phyloP scores from a whole-genome alignment of 2,329 filamentous ascomycete genomes.

The Harringtonia lauricola region DNA sequence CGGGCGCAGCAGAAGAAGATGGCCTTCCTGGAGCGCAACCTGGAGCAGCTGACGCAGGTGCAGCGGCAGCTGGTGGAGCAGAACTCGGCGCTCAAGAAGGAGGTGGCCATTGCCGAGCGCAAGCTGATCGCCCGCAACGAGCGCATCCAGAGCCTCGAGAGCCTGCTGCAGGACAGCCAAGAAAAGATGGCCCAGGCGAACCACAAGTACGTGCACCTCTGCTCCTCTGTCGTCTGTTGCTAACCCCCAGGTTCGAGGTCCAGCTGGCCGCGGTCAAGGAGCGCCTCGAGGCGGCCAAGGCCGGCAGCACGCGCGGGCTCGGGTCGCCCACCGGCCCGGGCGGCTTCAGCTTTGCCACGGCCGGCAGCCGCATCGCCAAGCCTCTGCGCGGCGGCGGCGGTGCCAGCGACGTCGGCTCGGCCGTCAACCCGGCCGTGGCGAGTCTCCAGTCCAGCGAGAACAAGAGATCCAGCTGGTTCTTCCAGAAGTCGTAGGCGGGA shows the following conservation, averaged over 20 bases:
- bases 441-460: slow-evolving; percentile 49
- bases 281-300: slow-evolving; percentile 88
- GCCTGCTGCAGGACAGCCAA: slow-evolving; percentile 87
- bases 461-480: slow-evolving; percentile 50
- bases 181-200: slow-evolving; percentile 97
- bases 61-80: slow-evolving; percentile 97
- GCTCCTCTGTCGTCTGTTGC: neutral
- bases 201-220: slow-evolving; percentile 60
- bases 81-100: slow-evolving; percentile 95
- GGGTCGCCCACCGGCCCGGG: slow-evolving; percentile 48
- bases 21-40: slow-evolving; percentile 95
- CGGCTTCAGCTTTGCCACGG: slow-evolving; percentile 60
- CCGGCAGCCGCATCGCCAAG: slow-evolving; percentile 58
- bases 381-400: slow-evolving; percentile 56
- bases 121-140: slow-evolving; percentile 96
- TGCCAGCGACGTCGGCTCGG: slow-evolving; percentile 30
- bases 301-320: slow-evolving; percentile 77
- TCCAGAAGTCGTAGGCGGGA: slow-evolving; percentile 10
- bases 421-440: slow-evolving; percentile 43
- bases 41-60: slow-evolving; percentile 94
- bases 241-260: slow-evolving; percentile 68
- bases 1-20: slow-evolving; percentile 99
- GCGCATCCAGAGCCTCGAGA: slow-evolving; percentile 89
- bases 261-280: slow-evolving; percentile 97
- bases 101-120: slow-evolving; percentile 94